Evolutionary conservation across 179 eudicot species (phyloP), one percentile per base, ranked within the genome.

Genomic region (Corrigiola litoralis): DNA sequence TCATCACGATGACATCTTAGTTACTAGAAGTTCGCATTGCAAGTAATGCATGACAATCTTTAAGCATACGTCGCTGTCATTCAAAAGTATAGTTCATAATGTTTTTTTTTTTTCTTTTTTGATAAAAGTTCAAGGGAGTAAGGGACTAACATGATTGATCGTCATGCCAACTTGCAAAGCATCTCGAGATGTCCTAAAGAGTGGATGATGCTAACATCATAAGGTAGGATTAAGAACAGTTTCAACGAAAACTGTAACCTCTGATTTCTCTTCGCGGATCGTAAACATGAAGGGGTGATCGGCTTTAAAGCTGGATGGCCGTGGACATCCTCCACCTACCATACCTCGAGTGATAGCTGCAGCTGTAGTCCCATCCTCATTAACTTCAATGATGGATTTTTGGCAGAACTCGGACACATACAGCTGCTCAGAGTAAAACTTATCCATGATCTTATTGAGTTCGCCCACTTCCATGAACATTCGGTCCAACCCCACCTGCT

Each of bases 251-350:
- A 68, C 11, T 0, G 50, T 58, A 20, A 48, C 40, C n/a, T 44
- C 37, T 38, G 72, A 68, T n/a, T 17, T 58, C 40, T 68, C 72
- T 27, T 68, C 72, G 58, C 72, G 58, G 28, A 68, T 68, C 49
- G 40, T 58, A 49, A 68, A 68, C 72, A 68, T 49, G 58, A 58
- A 49, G n/a, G 65, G 72, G 13, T 58, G 72, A 49, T 68, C 72
- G 49, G 51, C 72, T 8, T 58, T 66, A 37, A 68, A 68, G 4
- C 5, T 10, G n/a, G 56, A 56, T 6, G 33, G 21, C 20, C 2
- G 23, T 4, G 51, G 4, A 10, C 2, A 11, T 27, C 50, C 52
- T 23, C 44, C 56, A 18, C 61, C 61, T 8, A 6, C 29, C 0
- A 41, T 0, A 41, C 1, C 20, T 29, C 27, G 8, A 3, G 8